phyloP scores from a whole-genome alignment of 164 flowering plant species.

The Houttuynia cordata region DNA sequence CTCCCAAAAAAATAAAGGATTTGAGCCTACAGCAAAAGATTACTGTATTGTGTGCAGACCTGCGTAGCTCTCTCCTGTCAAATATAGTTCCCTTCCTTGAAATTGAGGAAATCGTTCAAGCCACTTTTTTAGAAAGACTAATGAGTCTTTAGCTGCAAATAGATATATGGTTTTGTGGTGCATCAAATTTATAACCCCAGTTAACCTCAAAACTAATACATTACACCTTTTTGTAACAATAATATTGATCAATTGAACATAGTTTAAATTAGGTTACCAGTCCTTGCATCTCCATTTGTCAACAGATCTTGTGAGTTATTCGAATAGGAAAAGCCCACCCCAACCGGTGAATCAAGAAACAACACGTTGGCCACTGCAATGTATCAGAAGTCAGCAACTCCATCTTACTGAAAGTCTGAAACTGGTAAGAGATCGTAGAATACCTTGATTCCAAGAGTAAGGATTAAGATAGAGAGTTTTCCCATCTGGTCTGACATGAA shows the following conservation, averaged over 20 bases:
- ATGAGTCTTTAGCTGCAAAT: slow-evolving; percentile 57
- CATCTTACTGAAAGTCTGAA: too few species aligned
- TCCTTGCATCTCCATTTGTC: too few species aligned
- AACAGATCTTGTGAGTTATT: too few species aligned
- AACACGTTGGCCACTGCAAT: background rate
- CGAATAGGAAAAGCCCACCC: too few species aligned
- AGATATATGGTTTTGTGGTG: too few species aligned
- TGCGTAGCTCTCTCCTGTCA: slow-evolving; percentile 84
- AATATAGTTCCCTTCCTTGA: slow-evolving; percentile 62
- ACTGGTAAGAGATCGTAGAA: too few species aligned
- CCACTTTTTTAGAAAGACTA: slow-evolving; percentile 59
- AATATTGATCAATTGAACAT: too few species aligned
- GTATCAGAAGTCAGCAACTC: background rate
- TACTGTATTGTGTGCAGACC: slow-evolving; percentile 14
- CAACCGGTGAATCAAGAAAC: too few species aligned
- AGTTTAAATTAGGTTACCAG: background rate
- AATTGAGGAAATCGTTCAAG: slow-evolving; percentile 72
- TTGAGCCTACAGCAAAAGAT: background rate
- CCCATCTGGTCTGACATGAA: too few species aligned
- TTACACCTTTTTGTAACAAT: background rate
- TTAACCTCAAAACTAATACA: background rate
- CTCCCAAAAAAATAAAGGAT: too few species aligned
- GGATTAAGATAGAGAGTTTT: too few species aligned
- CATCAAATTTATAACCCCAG: background rate
- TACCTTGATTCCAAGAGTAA: too few species aligned